Base-by-base conservation (phyloP, 768 basidiomycete species). In the Rhodocollybia butyracea region DNA sequence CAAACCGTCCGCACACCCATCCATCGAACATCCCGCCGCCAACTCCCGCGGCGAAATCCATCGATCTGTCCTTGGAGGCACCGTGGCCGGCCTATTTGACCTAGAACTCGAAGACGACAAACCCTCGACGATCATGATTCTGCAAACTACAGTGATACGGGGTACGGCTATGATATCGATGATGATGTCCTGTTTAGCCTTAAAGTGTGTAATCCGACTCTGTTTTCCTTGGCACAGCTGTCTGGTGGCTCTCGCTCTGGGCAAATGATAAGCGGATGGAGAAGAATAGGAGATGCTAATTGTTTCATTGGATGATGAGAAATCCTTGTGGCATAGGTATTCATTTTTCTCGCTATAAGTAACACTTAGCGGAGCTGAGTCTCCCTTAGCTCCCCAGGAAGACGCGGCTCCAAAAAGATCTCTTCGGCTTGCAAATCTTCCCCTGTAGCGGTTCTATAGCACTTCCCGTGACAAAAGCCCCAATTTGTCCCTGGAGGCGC, bases 381-480 rank as follows among this genome's bases (percentile, higher is more conserved):
- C 29, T n/a, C n/a, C n/a, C n/a, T 31, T 39, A 53, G 51, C 27
- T 21, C 31, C 15, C 2, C 36, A 10, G 51, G 40, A 8, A 38
- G 40, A 41, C 51, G 27, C 15, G 51, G 42, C 41, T 41, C 51
- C 19, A 41, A 29, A 21, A 53, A 42, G 41, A 40, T 19, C n/a
- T 53, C 51, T 6, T 11, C 42, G 22, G n/a, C 51, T 21, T 40
- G 51, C n/a, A 53, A 53, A 27, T 17, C 39, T 29, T 42, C 51
- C n/a, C 51, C 29, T 53, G 51, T 38, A 53, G 51, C 42, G 51
- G 51, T 19, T 40, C 51, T 53, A 31, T 53, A 22, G 51, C 51
- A 53, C 24, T 53, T n/a, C 51, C 10, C 24, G 29, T n/a, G 51
- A 40, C 17, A 53, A 41, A 53, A 41, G 3, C 51, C 40, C 42